Evolutionary conservation across 192 early-diverging fungal genomes (phyloP), one percentile per base, ranked within the genome.

Genomic region (Coemansia sp.): DNA sequence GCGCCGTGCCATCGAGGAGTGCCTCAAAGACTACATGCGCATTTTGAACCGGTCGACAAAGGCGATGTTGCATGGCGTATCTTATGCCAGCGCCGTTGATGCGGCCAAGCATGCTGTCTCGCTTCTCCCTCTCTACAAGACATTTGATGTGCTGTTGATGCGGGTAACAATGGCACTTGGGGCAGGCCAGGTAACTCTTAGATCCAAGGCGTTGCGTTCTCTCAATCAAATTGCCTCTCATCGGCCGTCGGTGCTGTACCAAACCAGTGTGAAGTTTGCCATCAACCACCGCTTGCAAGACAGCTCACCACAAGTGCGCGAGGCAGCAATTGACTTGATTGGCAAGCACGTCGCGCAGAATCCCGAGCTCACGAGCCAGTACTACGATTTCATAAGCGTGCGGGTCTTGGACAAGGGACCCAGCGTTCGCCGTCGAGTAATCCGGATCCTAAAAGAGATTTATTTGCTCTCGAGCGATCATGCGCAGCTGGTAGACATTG

Each of bases 321-420:
- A 96, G 82, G 92, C 91, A 10, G 92, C 95, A 6, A 88, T 95
- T n/a, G 92, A 96, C 55, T 70, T 98, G 30, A 85, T 96, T 35
- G 92, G 92, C 18, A 91, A 89, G 60, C 93, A 94, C 65, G 73
- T 95, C 50, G 83, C 88, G 5, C 83, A 86, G 59, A 86, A 90
- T 35, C 76, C 83, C 9, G 84, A 76, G 52, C 84, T 96, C 18
- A 85, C 90, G 1, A 72, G 68, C 27, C 84, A 93, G 59, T 93
- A 96, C 69, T 97, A 94, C 65, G 86, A 88, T 34, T 77, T 93
- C 41, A 84, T 97, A 43, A 90, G 89, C 59, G 90, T 88, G 9
- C 80, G 95, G 29, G 86, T 95, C 3, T 79, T 94, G 63, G 96
- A 98, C 80, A 94, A 91, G 32, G 92, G 94, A 6, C 53, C 90